phyloP scores from a whole-genome alignment of 2,329 filamentous ascomycete species.

The Fusarium guadeloupense region DNA sequence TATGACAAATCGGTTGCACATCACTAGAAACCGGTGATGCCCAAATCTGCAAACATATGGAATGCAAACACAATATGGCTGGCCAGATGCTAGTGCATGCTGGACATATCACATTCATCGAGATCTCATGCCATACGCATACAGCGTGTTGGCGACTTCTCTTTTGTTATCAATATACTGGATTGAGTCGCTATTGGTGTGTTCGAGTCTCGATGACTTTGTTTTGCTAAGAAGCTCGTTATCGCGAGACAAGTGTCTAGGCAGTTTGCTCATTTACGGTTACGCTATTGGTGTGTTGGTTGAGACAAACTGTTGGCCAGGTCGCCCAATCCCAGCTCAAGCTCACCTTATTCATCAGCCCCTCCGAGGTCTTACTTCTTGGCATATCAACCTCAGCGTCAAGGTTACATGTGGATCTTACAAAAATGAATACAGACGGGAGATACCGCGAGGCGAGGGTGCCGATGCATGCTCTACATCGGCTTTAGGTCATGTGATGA shows the following conservation, averaged over 20 bases:
- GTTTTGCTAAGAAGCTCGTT: background rate
- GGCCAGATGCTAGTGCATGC: background rate
- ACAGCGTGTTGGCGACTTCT: slow-evolving; percentile 9
- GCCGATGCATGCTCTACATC: slow-evolving; percentile 1
- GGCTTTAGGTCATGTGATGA: slow-evolving; percentile 7
- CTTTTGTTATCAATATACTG: slow-evolving; percentile 16
- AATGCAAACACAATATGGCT: slow-evolving; percentile 1
- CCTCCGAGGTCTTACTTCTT: background rate
- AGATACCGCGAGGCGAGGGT: background rate
- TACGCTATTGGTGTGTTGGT: slow-evolving; percentile 29
- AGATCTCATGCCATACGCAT: slow-evolving; percentile 10
- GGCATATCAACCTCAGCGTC: background rate
- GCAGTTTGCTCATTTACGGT: slow-evolving; percentile 8
- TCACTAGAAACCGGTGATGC: background rate
- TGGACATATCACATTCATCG: slow-evolving; percentile 1
- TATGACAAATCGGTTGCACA: background rate
- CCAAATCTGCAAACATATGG: background rate
- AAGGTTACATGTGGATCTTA: slow-evolving; percentile 6
- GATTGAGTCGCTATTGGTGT: slow-evolving; percentile 10
- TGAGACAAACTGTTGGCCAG: background rate
- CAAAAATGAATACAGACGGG: background rate
- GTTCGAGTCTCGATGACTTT: background rate
- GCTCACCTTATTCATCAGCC: background rate
- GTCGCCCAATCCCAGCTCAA: slow-evolving; percentile 2
- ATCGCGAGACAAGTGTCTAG: slow-evolving; percentile 20